A percentile compares a stretch with the other conserved stretches of the same genome.
Conservation (phyloP, 1,284 basidiomycete genomes). For the Ganoderma resinaceum region DNA sequence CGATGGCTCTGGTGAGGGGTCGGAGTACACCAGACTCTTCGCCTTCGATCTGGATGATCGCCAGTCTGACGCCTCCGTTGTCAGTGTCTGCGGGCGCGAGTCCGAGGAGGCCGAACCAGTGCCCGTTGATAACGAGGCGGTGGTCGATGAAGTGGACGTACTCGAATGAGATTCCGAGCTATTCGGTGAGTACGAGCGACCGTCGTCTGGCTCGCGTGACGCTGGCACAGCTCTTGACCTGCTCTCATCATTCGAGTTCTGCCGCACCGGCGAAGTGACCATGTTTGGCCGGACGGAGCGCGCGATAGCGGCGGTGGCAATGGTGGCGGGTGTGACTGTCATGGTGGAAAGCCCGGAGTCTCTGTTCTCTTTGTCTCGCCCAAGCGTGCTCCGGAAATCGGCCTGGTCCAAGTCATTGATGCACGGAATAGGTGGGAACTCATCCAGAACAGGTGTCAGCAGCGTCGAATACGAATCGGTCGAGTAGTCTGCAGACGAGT, state of each 20-base stretch:
- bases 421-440: slow-evolving; percentile 30
- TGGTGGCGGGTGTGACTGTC: slow-evolving; percentile 44
- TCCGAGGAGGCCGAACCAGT: slow-evolving; percentile 32
- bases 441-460: slow-evolving; percentile 29
- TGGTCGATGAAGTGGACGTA: slow-evolving; percentile 34
- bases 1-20: slow-evolving; percentile 38
- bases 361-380: slow-evolving; percentile 41
- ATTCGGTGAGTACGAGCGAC: slow-evolving; percentile 36
- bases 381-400: slow-evolving; percentile 30
- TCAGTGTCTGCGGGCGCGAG: slow-evolving; percentile 33
- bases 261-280: slow-evolving; percentile 33
- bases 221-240: slow-evolving; percentile 21
- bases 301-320: slow-evolving; percentile 38
- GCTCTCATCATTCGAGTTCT: slow-evolving; percentile 15
- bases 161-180: slow-evolving; percentile 40
- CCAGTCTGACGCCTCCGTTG: slow-evolving; percentile 32
- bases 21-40: slow-evolving; percentile 32
- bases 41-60: slow-evolving; percentile 22
- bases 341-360: slow-evolving; percentile 43
- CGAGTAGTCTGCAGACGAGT: slow-evolving; percentile 24
- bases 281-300: slow-evolving; percentile 40
- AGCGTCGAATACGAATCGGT: slow-evolving; percentile 26
- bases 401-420: slow-evolving; percentile 22
- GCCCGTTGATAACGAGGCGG: slow-evolving; percentile 28
- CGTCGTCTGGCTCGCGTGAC: slow-evolving; percentile 22